phyloP scores from a whole-genome alignment of 2,329 filamentous ascomycete genomes.

The Periconia sp. region DNA sequence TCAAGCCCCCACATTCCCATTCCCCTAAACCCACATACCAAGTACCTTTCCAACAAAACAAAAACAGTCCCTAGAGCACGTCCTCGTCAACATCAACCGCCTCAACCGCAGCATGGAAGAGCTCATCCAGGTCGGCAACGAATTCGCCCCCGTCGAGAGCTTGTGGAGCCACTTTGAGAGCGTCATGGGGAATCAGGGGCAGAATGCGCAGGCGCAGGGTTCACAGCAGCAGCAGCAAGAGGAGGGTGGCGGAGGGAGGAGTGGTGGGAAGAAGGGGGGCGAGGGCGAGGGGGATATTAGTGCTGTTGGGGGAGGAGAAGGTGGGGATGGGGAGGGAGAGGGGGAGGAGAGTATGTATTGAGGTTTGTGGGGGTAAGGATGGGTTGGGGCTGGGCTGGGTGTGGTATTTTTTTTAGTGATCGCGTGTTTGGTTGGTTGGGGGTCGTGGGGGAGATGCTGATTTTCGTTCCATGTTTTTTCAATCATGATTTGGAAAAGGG shows the following conservation, averaged over 20 bases:
- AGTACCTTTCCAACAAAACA: too few species aligned
- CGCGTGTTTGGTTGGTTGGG: too few species aligned
- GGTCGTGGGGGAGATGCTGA: too few species aligned
- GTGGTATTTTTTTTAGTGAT: background rate
- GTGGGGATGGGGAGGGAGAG: slow-evolving; percentile 14
- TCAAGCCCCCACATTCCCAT: slow-evolving; percentile 33
- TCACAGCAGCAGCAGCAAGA: slow-evolving; percentile 15
- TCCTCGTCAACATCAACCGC: slow-evolving; percentile 94
- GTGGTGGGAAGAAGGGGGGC: background rate
- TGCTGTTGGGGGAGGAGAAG: background rate
- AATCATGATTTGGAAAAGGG: too few species aligned
- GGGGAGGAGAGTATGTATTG: slow-evolving; percentile 24
- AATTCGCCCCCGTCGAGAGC: slow-evolving; percentile 95
- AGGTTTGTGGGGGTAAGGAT: background rate
- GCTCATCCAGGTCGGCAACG: slow-evolving; percentile 90
- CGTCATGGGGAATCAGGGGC: slow-evolving; percentile 75
- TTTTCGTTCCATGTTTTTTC: too few species aligned
- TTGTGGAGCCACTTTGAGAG: slow-evolving; percentile 97
- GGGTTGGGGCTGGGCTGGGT: background rate
- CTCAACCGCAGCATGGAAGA: slow-evolving; percentile 90
- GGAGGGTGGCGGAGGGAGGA: slow-evolving; percentile 4
- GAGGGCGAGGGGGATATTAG: background rate
- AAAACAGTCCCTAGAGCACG: slow-evolving; percentile 72
- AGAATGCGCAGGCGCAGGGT: background rate
- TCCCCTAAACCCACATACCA: too few species aligned